Base-by-base conservation (phyloP, 495 filamentous ascomycete genomes). In the Extremus antarcticus region DNA sequence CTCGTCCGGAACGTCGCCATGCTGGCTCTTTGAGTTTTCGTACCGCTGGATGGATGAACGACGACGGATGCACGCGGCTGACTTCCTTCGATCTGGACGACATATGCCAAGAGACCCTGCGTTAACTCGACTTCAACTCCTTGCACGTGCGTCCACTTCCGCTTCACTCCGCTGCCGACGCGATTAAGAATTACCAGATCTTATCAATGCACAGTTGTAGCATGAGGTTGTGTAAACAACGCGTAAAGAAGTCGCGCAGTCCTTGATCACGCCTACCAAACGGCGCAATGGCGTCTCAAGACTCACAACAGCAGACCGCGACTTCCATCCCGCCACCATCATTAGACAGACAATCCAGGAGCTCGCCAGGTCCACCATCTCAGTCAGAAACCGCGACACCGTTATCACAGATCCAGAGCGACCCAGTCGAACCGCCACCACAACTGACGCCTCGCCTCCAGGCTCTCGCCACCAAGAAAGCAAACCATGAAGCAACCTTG, bases 1-100 rank as follows among this genome's bases (percentile, higher is more conserved):
- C 61, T 51, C 17, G 54, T 59, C n/a, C 53, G 53, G 51, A 62
- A 62, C 25, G 54, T 54, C 32, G 59, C 50, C 59, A 62, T 62
- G 25, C 1, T 43, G 17, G 10, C 13, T 21, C 7, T 45, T n/a
- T n/a, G n/a, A n/a, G n/a, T n/a, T n/a, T n/a, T n/a, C n/a, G n/a
- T n/a, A n/a, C n/a, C n/a, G n/a, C n/a, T n/a, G n/a, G n/a, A n/a
- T n/a, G n/a, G n/a, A n/a, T n/a, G n/a, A n/a, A n/a, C n/a, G n/a
- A n/a, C n/a, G n/a, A n/a, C n/a, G n/a, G n/a, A n/a, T n/a, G n/a
- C n/a, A n/a, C n/a, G n/a, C n/a, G n/a, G n/a, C n/a, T n/a, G n/a
- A n/a, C n/a, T n/a, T n/a, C n/a, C n/a, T n/a, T n/a, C n/a, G n/a
- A n/a, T n/a, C n/a, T n/a, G n/a, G n/a, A n/a, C n/a, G n/a, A n/a